A percentile compares a stretch with the other conserved stretches of the same genome.
These are phyloP conservation scores for Saccharomycopsis capsularis DNA, from an alignment of 805 yeast species.

Conservation along the genomic window DNA sequence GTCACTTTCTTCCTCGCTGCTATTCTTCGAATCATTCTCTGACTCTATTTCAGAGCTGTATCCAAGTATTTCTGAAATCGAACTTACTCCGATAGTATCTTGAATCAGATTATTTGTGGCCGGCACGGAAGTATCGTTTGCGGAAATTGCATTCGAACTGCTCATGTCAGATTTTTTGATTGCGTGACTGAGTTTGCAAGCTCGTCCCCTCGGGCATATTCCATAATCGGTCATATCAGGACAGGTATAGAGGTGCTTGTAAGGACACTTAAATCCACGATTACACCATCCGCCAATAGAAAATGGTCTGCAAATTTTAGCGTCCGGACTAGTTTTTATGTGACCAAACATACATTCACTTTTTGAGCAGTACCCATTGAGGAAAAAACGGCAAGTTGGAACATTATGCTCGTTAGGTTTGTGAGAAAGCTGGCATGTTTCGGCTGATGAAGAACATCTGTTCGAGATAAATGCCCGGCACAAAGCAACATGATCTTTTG, in stretches of 20 bases:
- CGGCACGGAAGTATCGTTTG: too few species aligned
- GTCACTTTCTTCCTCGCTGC: conserved; percentile 10
- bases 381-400: conserved; percentile 48
- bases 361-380: conserved; percentile 42
- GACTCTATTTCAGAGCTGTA: conserved; percentile 2
- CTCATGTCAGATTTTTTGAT: too few species aligned
- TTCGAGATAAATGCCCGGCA: conserved; percentile 46
- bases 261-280: conserved; percentile 50
- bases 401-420: conserved; percentile 52
- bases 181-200: conserved; percentile 50
- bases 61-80: too few species aligned
- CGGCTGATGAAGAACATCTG: conserved; percentile 35
- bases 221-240: conserved; percentile 51
- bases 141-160: too few species aligned
- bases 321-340: conserved; percentile 35
- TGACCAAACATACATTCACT: conserved; percentile 44
- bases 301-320: conserved; percentile 58
- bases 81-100: too few species aligned
- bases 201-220: conserved; percentile 44
- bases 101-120: too few species aligned
- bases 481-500: conserved; percentile 41
- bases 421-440: conserved; percentile 51
- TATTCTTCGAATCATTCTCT: background rate
- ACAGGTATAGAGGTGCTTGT: conserved; percentile 54
- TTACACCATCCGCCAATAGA: conserved; percentile 64